Evolutionary conservation across 2,329 filamentous ascomycete genomes (phyloP).

Genomic region (Claviceps purpurea): DNA sequence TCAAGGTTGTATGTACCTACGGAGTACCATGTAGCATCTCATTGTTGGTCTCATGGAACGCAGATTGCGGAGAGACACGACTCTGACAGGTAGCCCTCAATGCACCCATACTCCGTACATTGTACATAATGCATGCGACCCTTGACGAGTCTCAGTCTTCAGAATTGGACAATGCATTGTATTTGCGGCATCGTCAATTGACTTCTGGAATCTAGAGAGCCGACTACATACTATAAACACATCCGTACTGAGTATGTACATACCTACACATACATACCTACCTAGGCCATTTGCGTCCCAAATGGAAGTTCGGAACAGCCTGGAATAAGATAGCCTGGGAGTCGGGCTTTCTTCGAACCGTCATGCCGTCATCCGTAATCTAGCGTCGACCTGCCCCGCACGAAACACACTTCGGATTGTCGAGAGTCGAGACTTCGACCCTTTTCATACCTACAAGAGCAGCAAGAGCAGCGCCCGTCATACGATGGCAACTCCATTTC

Average conservation of each 20-base stretch:
- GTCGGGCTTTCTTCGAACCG: neutral
- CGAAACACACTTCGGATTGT: too few species aligned
- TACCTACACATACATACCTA: too few species aligned
- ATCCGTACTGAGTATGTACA: too few species aligned
- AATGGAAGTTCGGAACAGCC: too few species aligned
- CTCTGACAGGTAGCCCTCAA: neutral
- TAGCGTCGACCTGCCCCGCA: neutral
- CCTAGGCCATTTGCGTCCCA: too few species aligned
- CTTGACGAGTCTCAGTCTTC: neutral
- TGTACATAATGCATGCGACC: neutral
- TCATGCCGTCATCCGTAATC: neutral
- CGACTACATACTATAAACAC: too few species aligned
- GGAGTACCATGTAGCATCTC: too few species aligned
- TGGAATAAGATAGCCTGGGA: neutral
- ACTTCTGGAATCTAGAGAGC: too few species aligned
- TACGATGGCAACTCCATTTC: neutral
- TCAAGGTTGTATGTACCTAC: too few species aligned
- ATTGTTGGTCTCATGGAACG: neutral
- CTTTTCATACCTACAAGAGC: neutral
- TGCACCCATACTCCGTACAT: too few species aligned
- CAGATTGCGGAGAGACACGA: neutral
- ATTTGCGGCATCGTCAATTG: neutral
- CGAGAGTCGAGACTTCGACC: too few species aligned
- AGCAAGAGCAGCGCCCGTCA: neutral
- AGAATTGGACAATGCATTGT: too few species aligned